These are phyloP conservation scores for Microdochium trichocladiopsis DNA, from an alignment of 2,329 filamentous ascomycete species.

Conservation along the genomic window DNA sequence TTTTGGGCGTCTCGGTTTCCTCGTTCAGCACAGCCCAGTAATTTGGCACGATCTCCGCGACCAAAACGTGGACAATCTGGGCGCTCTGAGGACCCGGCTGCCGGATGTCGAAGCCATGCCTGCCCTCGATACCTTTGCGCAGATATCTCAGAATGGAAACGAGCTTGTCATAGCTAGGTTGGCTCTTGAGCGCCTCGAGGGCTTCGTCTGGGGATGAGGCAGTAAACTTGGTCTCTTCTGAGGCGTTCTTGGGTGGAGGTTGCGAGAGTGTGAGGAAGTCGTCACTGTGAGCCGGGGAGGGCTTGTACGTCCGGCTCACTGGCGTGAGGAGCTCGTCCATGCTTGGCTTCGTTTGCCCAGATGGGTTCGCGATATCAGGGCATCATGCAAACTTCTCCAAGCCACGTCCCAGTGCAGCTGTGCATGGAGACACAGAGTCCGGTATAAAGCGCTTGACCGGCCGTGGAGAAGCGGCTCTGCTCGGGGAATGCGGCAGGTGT, in stretches of 20 bases:
- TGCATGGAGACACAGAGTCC: too few relatives aligned
- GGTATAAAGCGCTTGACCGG: too few relatives aligned
- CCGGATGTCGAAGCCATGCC: constrained; percentile 45
- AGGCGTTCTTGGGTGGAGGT: constrained; percentile 7
- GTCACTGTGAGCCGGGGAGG: constrained; percentile 23
- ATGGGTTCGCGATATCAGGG: too few relatives aligned
- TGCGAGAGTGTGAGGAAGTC: constrained; percentile 30
- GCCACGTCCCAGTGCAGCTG: too few relatives aligned
- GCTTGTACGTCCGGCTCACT: constrained; percentile 43
- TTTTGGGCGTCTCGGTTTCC: constrained; percentile 18
- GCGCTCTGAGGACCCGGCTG: constrained; percentile 60
- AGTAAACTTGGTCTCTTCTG: constrained; percentile 9
- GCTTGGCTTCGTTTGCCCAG: too few relatives aligned
- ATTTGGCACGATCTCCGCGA: constrained; percentile 69
- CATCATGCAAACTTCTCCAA: neutral
- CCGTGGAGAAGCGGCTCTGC: too few relatives aligned
- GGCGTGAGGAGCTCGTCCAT: constrained; percentile 53
- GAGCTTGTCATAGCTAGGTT: constrained; percentile 56
- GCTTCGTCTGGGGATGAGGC: constrained; percentile 38
- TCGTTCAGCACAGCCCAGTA: constrained; percentile 67
- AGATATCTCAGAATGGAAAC: constrained; percentile 46
- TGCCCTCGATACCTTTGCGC: constrained; percentile 15
- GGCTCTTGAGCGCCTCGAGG: constrained; percentile 50
- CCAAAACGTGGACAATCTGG: constrained; percentile 68
- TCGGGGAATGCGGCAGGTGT: too few relatives aligned